Base-by-base conservation (phyloP, 345 rosid species). In the Euphorbia pulcherrima region DNA sequence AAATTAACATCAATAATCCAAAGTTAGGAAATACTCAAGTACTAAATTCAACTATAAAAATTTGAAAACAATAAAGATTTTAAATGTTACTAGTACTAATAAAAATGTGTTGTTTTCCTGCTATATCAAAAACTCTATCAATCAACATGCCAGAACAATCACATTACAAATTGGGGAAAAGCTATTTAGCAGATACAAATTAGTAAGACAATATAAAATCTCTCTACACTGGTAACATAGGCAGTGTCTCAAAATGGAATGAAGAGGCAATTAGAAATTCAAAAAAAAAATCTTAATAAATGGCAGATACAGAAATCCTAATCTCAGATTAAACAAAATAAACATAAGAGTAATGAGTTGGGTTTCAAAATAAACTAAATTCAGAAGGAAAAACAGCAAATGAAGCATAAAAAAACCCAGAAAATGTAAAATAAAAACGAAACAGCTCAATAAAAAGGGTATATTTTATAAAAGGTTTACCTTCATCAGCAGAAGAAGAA, bases 401-500 rank as follows among this genome's bases (percentile, higher is more conserved):
- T 1, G 23, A 60, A 17, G 24, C 6, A 58, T 20, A 14, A 58
- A n/a, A 2, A 0, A 29, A 17, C 21, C 52, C 21, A 48, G 23
- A 35, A 30, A n/a, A n/a, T n/a, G n/a, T n/a, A n/a, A n/a, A n/a
- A n/a, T n/a, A n/a, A n/a, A n/a, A 35, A 16, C 50, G 39, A 6
- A 17, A 61, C n/a, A 29, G 20, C 21, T 48, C 20, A 48, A 17
- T 16, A 33, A 33, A 33, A 33, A 33, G 37, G 37, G 37, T 33
- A 7, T 33, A 7, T 33, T 3, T 33, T 6, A 44, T 28, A 65
- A 53, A 61, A 65, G 61, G 61, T 78, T 64, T 39, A 76, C 87
- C 85, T 76, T 83, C 81, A 59, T 74, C 77, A 29, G 85, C 80
- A 57, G 78, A 75, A 74, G 78, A 75, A 74, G 37, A 33, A 7